These are phyloP conservation scores for Coemansia sp. DNA, from an alignment of 192 early-diverging fungal species.

Conservation along the genomic window DNA sequence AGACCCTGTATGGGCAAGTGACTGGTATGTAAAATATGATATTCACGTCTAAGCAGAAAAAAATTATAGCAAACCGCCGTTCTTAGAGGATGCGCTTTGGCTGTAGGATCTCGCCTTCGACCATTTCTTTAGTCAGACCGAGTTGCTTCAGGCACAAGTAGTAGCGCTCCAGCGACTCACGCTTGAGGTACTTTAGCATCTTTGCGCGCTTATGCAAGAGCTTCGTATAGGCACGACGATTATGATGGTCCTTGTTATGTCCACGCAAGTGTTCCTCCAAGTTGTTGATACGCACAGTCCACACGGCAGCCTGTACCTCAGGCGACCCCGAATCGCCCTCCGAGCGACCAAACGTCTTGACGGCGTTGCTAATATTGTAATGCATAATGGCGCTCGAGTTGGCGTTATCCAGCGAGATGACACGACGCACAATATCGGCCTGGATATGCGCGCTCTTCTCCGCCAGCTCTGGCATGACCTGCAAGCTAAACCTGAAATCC, in stretches of 20 bases:
- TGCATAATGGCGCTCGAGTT: constrained; percentile 73
- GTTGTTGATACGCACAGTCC: constrained; percentile 88
- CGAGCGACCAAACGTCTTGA: constrained; percentile 78
- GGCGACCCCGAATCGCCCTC: constrained; percentile 88
- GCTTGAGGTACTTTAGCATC: constrained; percentile 89
- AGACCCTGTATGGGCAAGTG: not conserved
- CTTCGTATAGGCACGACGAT: constrained; percentile 80
- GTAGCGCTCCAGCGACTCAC: constrained; percentile 69
- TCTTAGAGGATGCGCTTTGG: constrained; percentile 43
- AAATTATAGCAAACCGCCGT: not conserved
- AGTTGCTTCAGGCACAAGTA: constrained; percentile 70
- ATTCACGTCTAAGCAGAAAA: not conserved
- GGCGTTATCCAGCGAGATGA: constrained; percentile 83
- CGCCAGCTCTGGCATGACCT: constrained; percentile 20
- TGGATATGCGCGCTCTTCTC: constrained; percentile 32
- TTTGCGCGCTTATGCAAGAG: constrained; percentile 81
- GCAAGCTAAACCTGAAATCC: constrained; percentile 11
- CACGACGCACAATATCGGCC: constrained; percentile 68
- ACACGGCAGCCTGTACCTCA: constrained; percentile 94
- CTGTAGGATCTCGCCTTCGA: constrained; percentile 62
- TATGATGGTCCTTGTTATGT: constrained; percentile 89
- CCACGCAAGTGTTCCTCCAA: constrained; percentile 78
- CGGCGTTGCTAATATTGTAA: constrained; percentile 74
- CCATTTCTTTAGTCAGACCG: constrained; percentile 67
- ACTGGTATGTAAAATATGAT: not conserved